phyloP scores from a whole-genome alignment of 495 filamentous ascomycete genomes.

The Penicillium maclennaniae region DNA sequence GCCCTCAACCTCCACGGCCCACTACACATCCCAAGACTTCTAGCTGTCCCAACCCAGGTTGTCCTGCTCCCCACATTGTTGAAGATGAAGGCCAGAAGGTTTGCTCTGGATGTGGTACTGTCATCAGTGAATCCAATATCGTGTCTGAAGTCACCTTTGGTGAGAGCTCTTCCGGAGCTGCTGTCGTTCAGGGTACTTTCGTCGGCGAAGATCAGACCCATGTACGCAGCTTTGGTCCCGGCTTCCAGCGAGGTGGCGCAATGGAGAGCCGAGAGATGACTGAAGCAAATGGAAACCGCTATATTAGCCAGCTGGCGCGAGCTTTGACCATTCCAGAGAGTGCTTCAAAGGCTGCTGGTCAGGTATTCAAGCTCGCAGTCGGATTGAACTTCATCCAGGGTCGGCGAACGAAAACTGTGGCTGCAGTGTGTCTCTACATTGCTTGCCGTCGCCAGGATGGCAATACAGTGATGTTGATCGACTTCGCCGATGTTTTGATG shows the following conservation, averaged over 20 bases:
- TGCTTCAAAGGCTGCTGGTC: slow-evolving; percentile 58
- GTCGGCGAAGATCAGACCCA: slow-evolving; percentile 76
- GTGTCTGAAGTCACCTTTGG: slow-evolving; percentile 89
- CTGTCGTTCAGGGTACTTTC: slow-evolving; percentile 85
- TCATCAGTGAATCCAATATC: slow-evolving; percentile 78
- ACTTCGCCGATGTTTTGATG: slow-evolving; percentile 81
- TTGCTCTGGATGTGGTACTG: slow-evolving; percentile 78
- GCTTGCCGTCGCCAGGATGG: slow-evolving; percentile 67
- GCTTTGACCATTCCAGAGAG: slow-evolving; percentile 54
- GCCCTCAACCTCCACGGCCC: slow-evolving; percentile 31
- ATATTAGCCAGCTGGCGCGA: slow-evolving; percentile 48
- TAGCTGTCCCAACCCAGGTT: slow-evolving; percentile 47
- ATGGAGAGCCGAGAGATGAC: slow-evolving; percentile 67
- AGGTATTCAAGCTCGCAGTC: slow-evolving; percentile 74
- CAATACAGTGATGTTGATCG: slow-evolving; percentile 78
- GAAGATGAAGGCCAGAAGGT: slow-evolving; percentile 55
- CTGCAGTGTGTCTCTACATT: slow-evolving; percentile 82
- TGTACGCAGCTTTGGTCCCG: slow-evolving; percentile 56
- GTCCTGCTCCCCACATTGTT: slow-evolving; percentile 46
- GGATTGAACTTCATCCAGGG: slow-evolving; percentile 79
- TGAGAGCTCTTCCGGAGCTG: slow-evolving; percentile 75
- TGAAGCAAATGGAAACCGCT: slow-evolving; percentile 57
- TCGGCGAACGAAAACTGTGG: slow-evolving; percentile 76
- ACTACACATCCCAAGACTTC: slow-evolving; percentile 41
- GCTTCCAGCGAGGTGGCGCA: slow-evolving; percentile 52